Conservation (phyloP, 2,329 filamentous ascomycete genomes). For the Neonectria coccinea region DNA sequence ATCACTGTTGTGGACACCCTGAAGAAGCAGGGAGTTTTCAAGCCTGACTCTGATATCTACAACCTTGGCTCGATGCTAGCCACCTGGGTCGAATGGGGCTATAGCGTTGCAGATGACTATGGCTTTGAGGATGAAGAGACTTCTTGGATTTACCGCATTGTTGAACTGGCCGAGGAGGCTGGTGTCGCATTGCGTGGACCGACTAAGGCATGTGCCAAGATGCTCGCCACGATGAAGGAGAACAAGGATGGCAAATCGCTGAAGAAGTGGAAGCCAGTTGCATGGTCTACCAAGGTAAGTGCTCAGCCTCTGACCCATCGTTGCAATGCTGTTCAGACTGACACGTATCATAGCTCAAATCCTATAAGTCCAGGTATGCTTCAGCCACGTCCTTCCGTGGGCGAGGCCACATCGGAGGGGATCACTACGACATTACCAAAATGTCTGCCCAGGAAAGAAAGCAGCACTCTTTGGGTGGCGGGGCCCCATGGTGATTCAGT, state of each 20-base stretch:
- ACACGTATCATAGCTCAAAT: background rate
- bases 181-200: constrained; percentile 17
- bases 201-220: background rate
- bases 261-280: background rate
- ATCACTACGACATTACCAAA: background rate
- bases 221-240: constrained; percentile 7
- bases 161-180: constrained; percentile 33
- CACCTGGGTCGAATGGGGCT: constrained; percentile 29
- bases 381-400: background rate
- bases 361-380: background rate
- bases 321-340: background rate
- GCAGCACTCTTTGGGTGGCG: background rate
- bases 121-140: constrained; percentile 8
- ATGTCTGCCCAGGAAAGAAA: background rate
- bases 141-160: constrained; percentile 33
- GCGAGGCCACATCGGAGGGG: background rate
- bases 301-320: background rate
- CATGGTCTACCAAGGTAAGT: background rate
- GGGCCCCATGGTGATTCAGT: too few relatives aligned
- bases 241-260: background rate
- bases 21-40: constrained; percentile 29
- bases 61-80: constrained; percentile 34
- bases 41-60: constrained; percentile 30
- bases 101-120: background rate
- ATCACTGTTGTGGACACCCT: constrained; percentile 31